phyloP scores from a whole-genome alignment of 2,329 filamentous ascomycete species.

The Penicillium sp. region DNA sequence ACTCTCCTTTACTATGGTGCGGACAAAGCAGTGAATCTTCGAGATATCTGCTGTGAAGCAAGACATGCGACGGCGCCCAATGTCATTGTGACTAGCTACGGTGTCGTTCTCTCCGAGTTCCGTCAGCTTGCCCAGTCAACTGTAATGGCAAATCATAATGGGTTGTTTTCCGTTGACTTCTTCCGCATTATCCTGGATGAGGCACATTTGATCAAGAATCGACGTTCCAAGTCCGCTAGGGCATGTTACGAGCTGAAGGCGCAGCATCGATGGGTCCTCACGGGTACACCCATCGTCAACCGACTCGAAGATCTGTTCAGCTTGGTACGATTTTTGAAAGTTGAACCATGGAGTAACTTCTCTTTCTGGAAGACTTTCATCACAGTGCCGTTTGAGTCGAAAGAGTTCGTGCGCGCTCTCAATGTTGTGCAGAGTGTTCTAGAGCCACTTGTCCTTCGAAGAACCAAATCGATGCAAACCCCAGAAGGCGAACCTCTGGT shows the following conservation, averaged over 20 bases:
- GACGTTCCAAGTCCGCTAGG: conserved; percentile 87
- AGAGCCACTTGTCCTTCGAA: conserved; percentile 88
- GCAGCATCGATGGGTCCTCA: conserved; percentile 86
- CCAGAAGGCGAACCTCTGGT: conserved; percentile 80
- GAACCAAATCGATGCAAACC: conserved; percentile 98
- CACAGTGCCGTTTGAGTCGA: conserved; percentile 92
- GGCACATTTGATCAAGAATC: conserved; percentile 87
- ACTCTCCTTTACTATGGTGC: conserved; percentile 87
- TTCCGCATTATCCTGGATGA: conserved; percentile 95
- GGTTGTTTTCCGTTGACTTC: conserved; percentile 89
- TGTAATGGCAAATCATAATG: conserved; percentile 64
- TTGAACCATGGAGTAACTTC: conserved; percentile 98
- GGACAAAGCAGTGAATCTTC: conserved; percentile 77
- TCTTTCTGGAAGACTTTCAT: conserved; percentile 99
- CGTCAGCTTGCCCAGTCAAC: conserved; percentile 59
- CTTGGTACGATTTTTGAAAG: conserved; percentile 83
- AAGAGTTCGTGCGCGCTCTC: conserved; percentile 86
- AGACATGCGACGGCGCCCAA: conserved; percentile 78
- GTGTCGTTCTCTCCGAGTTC: conserved; percentile 86
- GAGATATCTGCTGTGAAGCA: conserved; percentile 70
- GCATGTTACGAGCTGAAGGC: conserved; percentile 89
- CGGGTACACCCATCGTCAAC: conserved; percentile 95
- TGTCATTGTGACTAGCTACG: conserved; percentile 92
- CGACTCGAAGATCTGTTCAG: conserved; percentile 92
- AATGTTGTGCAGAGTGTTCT: conserved; percentile 97